Evolutionary conservation across 2,329 filamentous ascomycete genomes (phyloP).

Genomic region (Capronia coronata): DNA sequence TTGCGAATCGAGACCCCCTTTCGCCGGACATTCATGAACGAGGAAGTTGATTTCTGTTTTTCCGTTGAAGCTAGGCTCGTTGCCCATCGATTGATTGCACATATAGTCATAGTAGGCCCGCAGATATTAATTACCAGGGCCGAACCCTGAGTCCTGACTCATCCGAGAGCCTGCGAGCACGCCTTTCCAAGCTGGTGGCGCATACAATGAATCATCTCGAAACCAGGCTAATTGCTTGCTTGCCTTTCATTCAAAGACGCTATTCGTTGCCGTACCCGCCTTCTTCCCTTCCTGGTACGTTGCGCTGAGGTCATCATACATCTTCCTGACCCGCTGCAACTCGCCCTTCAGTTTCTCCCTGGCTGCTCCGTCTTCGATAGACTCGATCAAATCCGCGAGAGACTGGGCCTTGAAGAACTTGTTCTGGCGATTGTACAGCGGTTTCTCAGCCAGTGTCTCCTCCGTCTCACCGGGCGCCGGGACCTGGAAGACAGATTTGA

Average conservation of each 20-base stretch:
- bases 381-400: constrained; percentile 22
- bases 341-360: constrained; percentile 36
- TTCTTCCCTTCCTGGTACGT: constrained; percentile 48
- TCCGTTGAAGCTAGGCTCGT: too few relatives aligned
- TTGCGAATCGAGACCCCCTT: too few relatives aligned
- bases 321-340: constrained; percentile 44
- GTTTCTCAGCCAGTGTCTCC: constrained; percentile 35
- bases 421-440: constrained; percentile 51
- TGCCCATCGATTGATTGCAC: too few relatives aligned
- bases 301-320: constrained; percentile 45
- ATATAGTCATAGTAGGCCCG: too few relatives aligned
- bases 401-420: constrained; percentile 45
- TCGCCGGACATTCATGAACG: too few relatives aligned
- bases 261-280: constrained; percentile 15
- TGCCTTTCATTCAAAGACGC: constrained; percentile 15
- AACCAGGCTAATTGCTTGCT: too few relatives aligned
- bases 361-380: constrained; percentile 36
- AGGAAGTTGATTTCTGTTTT: too few relatives aligned
- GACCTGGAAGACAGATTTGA: constrained; percentile 52
- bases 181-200: too few relatives aligned
- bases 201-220: too few relatives aligned
- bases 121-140: too few relatives aligned
- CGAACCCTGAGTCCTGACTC: too few relatives aligned
- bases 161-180: too few relatives aligned
- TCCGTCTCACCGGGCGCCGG: constrained; percentile 32